A percentile compares a stretch with the other conserved stretches of the same genome.
phyloP scores from a whole-genome alignment of 2,329 filamentous ascomycete species.

The Aspergillus bombycis region DNA sequence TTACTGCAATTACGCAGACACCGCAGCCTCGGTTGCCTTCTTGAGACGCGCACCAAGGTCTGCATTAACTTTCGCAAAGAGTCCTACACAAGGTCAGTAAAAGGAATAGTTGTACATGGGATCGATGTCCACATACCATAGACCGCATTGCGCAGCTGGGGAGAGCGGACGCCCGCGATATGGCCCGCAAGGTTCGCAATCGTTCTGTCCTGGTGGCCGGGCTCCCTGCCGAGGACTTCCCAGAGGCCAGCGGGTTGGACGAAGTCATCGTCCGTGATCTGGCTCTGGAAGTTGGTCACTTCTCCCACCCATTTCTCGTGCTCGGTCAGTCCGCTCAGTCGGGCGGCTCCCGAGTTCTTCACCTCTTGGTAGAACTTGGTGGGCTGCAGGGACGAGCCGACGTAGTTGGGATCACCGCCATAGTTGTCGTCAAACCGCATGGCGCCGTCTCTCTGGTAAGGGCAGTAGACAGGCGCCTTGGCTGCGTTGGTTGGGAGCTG shows the following conservation, averaged over 20 bases:
- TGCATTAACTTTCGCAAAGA: conserved; percentile 6
- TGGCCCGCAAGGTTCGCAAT: conserved; percentile 31
- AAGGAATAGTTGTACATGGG: not conserved
- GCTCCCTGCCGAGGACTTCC: conserved; percentile 34
- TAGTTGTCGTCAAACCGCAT: conserved; percentile 56
- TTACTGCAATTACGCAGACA: not conserved
- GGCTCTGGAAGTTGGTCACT: conserved; percentile 23
- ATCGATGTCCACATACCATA: conserved; percentile 28
- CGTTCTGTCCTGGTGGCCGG: conserved; percentile 37
- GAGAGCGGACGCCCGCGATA: conserved; percentile 22
- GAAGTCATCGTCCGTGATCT: conserved; percentile 32
- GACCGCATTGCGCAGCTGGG: conserved; percentile 27
- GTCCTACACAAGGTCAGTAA: not conserved
- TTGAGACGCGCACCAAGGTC: conserved; percentile 4
- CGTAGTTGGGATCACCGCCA: conserved; percentile 62
- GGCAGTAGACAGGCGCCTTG: conserved; percentile 48
- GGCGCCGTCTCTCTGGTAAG: conserved; percentile 51
- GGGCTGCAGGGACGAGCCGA: conserved; percentile 33
- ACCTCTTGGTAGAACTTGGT: conserved; percentile 20
- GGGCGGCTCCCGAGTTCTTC: conserved; percentile 12
- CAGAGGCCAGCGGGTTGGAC: conserved; percentile 35
- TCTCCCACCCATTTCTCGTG: conserved; percentile 35
- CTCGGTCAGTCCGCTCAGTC: conserved; percentile 27
- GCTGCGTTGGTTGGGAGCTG: conserved; percentile 45
- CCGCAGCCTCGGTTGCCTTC: conserved; percentile 10